Conservation (phyloP, 768 basidiomycete genomes). For the Macrolepiota fuliginosa region DNA sequence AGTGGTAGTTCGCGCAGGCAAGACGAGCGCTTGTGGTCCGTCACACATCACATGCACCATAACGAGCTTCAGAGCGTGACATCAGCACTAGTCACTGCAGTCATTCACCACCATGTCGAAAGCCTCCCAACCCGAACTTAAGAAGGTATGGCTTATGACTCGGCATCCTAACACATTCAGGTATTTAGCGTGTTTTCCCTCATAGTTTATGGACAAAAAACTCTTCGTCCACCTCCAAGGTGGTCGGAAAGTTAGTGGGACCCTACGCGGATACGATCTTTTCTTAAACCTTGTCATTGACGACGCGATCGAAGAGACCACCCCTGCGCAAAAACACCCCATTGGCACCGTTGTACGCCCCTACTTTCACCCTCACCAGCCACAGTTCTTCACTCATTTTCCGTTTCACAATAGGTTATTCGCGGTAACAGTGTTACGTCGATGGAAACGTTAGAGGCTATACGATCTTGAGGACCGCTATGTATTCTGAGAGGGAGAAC, state of each 20-base stretch:
- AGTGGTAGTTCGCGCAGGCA: too few relatives aligned
- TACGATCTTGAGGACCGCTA: conserved; percentile 26
- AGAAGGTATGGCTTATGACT: conserved; percentile 67
- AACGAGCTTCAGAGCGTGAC: not conserved
- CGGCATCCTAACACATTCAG: not conserved
- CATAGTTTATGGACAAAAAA: conserved; percentile 98
- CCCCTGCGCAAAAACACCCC: conserved; percentile 84
- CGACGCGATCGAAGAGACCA: conserved; percentile 89
- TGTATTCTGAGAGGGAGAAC: not conserved
- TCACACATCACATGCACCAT: not conserved
- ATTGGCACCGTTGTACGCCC: conserved; percentile 87
- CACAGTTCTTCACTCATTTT: conserved; percentile 13
- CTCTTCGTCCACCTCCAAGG: conserved; percentile 93
- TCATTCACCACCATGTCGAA: conserved; percentile 67
- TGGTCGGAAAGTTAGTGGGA: conserved; percentile 94
- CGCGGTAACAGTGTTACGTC: conserved; percentile 96
- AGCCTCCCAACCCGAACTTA: conserved; percentile 95
- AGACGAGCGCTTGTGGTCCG: too few relatives aligned
- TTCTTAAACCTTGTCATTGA: conserved; percentile 98
- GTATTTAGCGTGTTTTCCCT: conserved; percentile 8
- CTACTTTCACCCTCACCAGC: conserved; percentile 1
- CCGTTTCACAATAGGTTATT: conserved; percentile 64
- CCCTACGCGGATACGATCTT: conserved; percentile 94
- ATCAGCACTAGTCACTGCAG: not conserved
- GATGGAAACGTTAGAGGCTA: conserved; percentile 84